A percentile compares a stretch with the other conserved stretches of the same genome.
phyloP scores from a whole-genome alignment of 1,284 basidiomycete species.

The Mycena sp. region DNA sequence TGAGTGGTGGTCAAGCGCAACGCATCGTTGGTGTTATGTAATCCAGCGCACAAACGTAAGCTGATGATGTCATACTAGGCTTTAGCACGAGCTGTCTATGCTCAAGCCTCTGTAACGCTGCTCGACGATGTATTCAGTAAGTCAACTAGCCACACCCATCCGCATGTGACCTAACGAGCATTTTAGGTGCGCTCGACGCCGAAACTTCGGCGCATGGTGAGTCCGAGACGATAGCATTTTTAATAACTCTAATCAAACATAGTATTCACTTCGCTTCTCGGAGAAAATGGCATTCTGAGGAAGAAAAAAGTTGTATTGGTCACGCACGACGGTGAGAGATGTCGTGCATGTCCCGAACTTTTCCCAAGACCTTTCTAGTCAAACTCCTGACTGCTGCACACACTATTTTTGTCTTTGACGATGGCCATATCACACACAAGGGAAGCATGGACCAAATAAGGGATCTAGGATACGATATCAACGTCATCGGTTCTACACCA shows the following conservation, averaged over 20 bases:
- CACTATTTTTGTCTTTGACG: too few relatives aligned
- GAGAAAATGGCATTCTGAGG: slow-evolving; percentile 9
- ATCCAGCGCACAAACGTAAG: background rate
- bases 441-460: too few relatives aligned
- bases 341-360: too few relatives aligned
- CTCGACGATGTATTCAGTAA: slow-evolving; percentile 29
- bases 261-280: slow-evolving; percentile 26
- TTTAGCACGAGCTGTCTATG: slow-evolving; percentile 28
- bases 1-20: slow-evolving; percentile 39
- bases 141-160: too few relatives aligned
- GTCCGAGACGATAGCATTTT: background rate
- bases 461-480: background rate
- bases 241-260: background rate
- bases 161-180: too few relatives aligned
- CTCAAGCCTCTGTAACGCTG: slow-evolving; percentile 14
- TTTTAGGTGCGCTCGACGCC: slow-evolving; percentile 2
- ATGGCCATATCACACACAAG: too few relatives aligned
- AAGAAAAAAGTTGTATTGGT: slow-evolving; percentile 22
- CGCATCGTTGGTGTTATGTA: slow-evolving; percentile 32
- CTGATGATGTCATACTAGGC: slow-evolving; percentile 14
- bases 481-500: too few relatives aligned
- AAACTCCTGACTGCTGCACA: too few relatives aligned
- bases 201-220: slow-evolving; percentile 8
- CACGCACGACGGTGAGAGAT: slow-evolving; percentile 20
- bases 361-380: too few relatives aligned